A percentile compares a stretch with the other conserved stretches of the same genome.
Evolutionary conservation across 2,329 filamentous ascomycete species (phyloP).

Genomic region (Trichoderma brevicompactum): DNA sequence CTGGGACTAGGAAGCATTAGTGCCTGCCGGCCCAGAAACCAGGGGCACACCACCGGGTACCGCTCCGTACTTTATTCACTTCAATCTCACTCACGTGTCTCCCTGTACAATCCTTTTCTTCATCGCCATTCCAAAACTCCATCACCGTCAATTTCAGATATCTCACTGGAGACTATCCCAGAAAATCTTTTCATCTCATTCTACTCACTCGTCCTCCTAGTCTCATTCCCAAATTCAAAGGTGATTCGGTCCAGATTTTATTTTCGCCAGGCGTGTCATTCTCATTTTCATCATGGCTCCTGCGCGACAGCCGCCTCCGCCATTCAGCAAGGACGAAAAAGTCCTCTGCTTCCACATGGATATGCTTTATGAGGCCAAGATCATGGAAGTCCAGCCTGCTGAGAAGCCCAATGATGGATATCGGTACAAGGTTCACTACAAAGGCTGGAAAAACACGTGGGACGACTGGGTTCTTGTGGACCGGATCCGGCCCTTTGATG

Average conservation of each 20-base stretch:
- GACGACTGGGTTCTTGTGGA: conserved; percentile 98
- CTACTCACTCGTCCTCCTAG: not conserved
- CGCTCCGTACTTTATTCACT: conserved; percentile 17
- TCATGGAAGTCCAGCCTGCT: conserved; percentile 75
- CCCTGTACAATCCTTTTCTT: conserved; percentile 12
- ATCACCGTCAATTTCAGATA: conserved; percentile 10
- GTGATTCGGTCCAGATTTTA: not conserved
- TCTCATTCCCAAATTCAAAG: not conserved
- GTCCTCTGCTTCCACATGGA: conserved; percentile 97
- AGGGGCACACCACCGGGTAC: conserved; percentile 16
- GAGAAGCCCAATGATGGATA: conserved; percentile 72
- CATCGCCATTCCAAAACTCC: conserved; percentile 1
- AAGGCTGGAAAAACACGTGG: conserved; percentile 99
- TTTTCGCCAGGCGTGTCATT: not conserved
- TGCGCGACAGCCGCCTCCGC: conserved; percentile 48
- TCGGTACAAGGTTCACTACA: conserved; percentile 95
- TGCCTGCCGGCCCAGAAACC: not conserved
- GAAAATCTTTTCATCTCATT: not conserved
- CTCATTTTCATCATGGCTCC: conserved; percentile 45
- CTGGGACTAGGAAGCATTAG: not conserved
- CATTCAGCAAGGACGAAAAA: conserved; percentile 79
- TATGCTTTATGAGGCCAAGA: conserved; percentile 95
- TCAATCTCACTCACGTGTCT: conserved; percentile 27
- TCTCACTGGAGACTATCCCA: not conserved
- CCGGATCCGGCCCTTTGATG: conserved; percentile 89